Base-by-base conservation (phyloP, 352 stramenopile species). In the Globisporangium okanoganense region DNA sequence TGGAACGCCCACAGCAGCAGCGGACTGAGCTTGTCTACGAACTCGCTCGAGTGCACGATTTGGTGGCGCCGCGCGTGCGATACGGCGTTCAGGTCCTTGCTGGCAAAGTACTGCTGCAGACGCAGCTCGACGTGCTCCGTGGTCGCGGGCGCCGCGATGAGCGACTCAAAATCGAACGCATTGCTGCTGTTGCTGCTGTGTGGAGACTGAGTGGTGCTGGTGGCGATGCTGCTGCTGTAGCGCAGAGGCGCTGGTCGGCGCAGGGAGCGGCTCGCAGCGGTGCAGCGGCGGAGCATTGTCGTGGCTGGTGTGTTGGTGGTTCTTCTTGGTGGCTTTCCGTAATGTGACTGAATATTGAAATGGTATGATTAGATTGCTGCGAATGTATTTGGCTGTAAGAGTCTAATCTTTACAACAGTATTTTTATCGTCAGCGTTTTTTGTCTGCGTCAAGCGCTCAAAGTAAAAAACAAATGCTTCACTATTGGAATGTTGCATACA, bases 1-100 rank as follows among this genome's bases (percentile, higher is more conserved):
- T 69, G 59, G 38, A 80, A 85, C 8, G 53, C 45, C 75, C 73
- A 85, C 6, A 62, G 71, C 36, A 72, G 68, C 44, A 85, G 51
- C 48, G 73, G 71, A 9, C 52, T 69, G 48, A 85, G 66, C 53
- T 55, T 65, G 7, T 65, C 20, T 50, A 75, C 73, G 33, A 71
- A 62, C 9, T 52, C 45, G 1, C 69, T 58, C 16, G 69, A 70
- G 36, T 76, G 75, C 27, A 72, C 41, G 50, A 64, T 43, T 62
- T 80, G 71, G 31, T 69, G 48, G 6, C 63, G 61, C 44, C 79
- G 62, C 40, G 65, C 48, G 3, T 59, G 60, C 13, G 55, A 58
- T 12, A 66, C 44, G n/a, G 71, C 58, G 36, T 58, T 49, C 47
- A 65, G 59, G 18, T 69, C 20, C 7, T 70, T 62, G 16, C 70